Percentiles rank a stretch among this genome's conserved stretches.
Evolutionary conservation across 345 rosid species (phyloP).

Genomic region (Populus davidiana): DNA sequence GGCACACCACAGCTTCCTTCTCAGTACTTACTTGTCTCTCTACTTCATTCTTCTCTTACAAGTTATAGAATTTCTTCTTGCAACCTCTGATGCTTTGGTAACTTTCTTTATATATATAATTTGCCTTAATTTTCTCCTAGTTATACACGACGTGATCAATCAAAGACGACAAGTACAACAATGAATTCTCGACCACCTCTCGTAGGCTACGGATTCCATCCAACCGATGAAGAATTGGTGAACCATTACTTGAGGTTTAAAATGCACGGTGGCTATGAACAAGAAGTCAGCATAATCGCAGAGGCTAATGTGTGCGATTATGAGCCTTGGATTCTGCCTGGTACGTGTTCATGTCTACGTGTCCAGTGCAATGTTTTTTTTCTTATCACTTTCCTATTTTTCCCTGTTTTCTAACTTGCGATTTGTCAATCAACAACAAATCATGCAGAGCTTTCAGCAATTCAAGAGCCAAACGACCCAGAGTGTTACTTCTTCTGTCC

Average conservation of each 20-base stretch:
- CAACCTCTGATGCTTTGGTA: not conserved
- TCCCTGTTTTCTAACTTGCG: not conserved
- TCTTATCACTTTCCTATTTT: not conserved
- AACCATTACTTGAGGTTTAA: conserved; percentile 28
- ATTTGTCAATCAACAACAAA: not conserved
- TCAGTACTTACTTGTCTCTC: not conserved
- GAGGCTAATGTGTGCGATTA: conserved; percentile 32
- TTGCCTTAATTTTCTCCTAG: not conserved
- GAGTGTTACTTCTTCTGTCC: conserved; percentile 12
- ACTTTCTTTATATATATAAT: no score
- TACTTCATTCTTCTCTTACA: not conserved
- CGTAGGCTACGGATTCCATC: conserved; percentile 36
- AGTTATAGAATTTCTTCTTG: not conserved
- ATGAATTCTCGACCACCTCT: not conserved
- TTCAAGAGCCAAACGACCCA: conserved; percentile 17
- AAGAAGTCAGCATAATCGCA: conserved; percentile 12
- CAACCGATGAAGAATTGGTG: conserved; percentile 44
- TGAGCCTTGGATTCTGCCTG: conserved; percentile 51
- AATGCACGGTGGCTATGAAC: conserved; percentile 15
- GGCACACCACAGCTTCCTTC: not conserved
- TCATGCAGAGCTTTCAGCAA: conserved; percentile 13
- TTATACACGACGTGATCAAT: not conserved
- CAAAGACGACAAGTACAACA: not conserved
- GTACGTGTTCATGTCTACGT: conserved; percentile 8
- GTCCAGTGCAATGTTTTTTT: not conserved